Percentiles rank a stretch among this genome's conserved stretches.
Evolutionary conservation across 1,284 basidiomycete species (phyloP).

Genomic region (Malassezia globosa): DNA sequence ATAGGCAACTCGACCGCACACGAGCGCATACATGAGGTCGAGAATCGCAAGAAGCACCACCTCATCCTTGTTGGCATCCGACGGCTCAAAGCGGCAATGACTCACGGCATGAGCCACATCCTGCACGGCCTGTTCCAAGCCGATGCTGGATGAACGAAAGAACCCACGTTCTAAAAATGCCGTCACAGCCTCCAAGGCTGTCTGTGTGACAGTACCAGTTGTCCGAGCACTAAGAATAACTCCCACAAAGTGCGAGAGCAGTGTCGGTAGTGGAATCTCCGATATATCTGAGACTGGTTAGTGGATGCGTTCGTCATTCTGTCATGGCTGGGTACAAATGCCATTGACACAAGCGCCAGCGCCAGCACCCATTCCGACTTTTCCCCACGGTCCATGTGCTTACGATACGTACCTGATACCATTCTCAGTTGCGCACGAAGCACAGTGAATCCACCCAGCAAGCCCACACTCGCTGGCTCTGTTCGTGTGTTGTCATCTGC

Average conservation of each 20-base stretch:
- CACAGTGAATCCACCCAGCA: constrained; percentile 80
- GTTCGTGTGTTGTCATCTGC: not conserved
- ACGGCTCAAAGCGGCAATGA: constrained; percentile 95
- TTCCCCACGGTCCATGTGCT: too few relatives aligned
- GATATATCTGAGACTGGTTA: too few relatives aligned
- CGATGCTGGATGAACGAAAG: constrained; percentile 51
- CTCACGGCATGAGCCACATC: constrained; percentile 81
- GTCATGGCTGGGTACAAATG: too few relatives aligned
- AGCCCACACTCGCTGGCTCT: constrained; percentile 29
- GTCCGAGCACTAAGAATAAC: constrained; percentile 84
- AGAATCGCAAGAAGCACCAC: constrained; percentile 85
- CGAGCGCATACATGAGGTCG: constrained; percentile 68
- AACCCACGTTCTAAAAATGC: constrained; percentile 70
- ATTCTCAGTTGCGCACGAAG: constrained; percentile 60
- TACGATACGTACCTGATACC: too few relatives aligned
- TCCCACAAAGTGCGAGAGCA: constrained; percentile 60
- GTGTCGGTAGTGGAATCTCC: constrained; percentile 26
- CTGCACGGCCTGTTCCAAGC: constrained; percentile 54
- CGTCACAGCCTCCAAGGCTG: constrained; percentile 75
- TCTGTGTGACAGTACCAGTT: constrained; percentile 84
- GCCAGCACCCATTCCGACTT: too few relatives aligned
- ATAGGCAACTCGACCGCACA: constrained; percentile 54
- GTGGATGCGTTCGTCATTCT: too few relatives aligned
- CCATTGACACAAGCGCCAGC: too few relatives aligned
- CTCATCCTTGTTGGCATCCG: constrained; percentile 72